Conservation (phyloP, 1,139 yeast species). For the Pichia kudriavzevii region DNA sequence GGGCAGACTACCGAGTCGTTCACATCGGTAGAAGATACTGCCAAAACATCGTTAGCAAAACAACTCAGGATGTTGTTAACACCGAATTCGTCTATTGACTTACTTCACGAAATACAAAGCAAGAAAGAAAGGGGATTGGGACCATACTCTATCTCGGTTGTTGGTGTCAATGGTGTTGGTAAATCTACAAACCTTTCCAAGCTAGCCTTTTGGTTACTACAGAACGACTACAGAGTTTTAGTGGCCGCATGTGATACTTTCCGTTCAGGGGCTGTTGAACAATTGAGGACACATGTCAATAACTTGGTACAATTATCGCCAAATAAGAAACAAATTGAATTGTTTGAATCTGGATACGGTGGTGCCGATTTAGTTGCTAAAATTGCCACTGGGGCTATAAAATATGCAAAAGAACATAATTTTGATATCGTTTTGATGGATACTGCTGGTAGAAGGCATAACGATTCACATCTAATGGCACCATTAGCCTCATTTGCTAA, state of each 20-base stretch:
- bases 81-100: constrained; percentile 85
- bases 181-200: constrained; percentile 93
- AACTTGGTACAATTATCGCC: constrained; percentile 57
- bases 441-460: constrained; percentile 96
- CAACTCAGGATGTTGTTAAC: constrained; percentile 79
- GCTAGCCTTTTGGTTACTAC: constrained; percentile 90
- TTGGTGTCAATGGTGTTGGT: constrained; percentile 97
- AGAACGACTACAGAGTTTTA: constrained; percentile 77
- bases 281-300: constrained; percentile 85
- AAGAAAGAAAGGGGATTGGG: constrained; percentile 33
- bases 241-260: constrained; percentile 98
- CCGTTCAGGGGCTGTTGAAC: constrained; percentile 97
- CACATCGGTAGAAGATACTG: constrained; percentile 55
- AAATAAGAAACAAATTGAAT: constrained; percentile 54
- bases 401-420: constrained; percentile 54
- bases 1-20: constrained; percentile 64
- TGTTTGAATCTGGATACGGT: constrained; percentile 94
- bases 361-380: constrained; percentile 89
- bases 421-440: constrained; percentile 89
- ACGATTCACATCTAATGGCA: constrained; percentile 92
- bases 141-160: constrained; percentile 93
- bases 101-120: constrained; percentile 72
- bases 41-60: constrained; percentile 59
- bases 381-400: constrained; percentile 91
- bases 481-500: constrained; percentile 92